Evolutionary conservation across 2,329 filamentous ascomycete genomes (phyloP), one percentile per base, ranked within the genome.

Genomic region (Aaosphaeria pasadenensis): DNA sequence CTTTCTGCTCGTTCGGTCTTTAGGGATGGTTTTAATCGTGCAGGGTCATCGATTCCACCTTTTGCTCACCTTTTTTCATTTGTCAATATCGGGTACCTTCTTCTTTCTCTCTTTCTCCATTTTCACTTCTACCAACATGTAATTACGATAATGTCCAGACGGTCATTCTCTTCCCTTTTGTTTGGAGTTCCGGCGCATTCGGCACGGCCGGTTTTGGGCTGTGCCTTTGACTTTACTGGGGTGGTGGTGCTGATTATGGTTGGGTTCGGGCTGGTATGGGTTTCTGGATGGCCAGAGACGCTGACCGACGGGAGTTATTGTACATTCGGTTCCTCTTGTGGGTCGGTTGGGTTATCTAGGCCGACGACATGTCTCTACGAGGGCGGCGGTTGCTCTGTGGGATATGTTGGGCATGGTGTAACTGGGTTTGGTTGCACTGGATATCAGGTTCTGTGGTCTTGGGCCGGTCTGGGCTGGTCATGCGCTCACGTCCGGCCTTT

Each of bases 21-120:
- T 24, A 24, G 17, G 17, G 17, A 24, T 24, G 17, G 17, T 24
- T 24, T 24, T 24, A 24, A 24, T 24, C 17, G 17, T 24, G 17
- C 17, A 24, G 17, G 17, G 17, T 24, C 17, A 24, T 24, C 17
- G 17, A 24, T 24, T 24, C 44, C 41, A 49, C 38, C 50, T 53
- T 46, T 49, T 44, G 3, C 30, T 36, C 36, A 32, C 13, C 36
- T 24, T 13, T 35, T 55, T 56, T 52, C 43, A 43, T 48, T 45
- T 51, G 49, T 54, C 45, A 28, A 44, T 44, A 40, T 48, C 42
- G 39, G 11, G 17, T 33, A 6, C 9, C 7, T 29, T 17, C 32
- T 44, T n/a, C 40, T 44, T 51, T 47, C 42, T 58, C 61, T 46
- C 11, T 51, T 59, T 60, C 54, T 64, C 45, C 33, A 60, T 59